Percentiles rank a stretch among this genome's conserved stretches.
Conservation (phyloP, 140 eudicot genomes). For the Anethum foeniculum region DNA sequence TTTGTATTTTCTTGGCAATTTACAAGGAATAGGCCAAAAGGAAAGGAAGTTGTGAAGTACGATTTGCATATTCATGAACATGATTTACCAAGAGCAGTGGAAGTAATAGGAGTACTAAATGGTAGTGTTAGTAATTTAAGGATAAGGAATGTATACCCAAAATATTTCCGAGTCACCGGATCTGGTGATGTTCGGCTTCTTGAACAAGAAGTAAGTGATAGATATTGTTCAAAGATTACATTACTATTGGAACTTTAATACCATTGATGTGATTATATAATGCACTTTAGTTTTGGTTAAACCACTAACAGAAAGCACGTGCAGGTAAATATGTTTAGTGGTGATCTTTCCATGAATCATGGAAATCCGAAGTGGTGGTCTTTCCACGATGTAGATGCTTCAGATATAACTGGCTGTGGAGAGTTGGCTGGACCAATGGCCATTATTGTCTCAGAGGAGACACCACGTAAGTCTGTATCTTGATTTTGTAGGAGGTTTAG, state of each 20-base stretch:
- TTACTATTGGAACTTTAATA: not conserved
- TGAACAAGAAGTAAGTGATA: conserved; percentile 40
- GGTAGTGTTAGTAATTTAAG: conserved; percentile 36
- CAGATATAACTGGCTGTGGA: conserved; percentile 40
- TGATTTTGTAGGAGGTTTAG: not conserved
- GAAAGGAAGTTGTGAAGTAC: conserved; percentile 51
- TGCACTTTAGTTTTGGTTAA: not conserved
- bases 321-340: conserved; percentile 42
- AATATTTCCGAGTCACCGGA: conserved; percentile 66
- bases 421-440: conserved; percentile 66
- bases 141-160: conserved; percentile 41
- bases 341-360: conserved; percentile 42
- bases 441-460: conserved; percentile 60
- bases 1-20: conserved; percentile 49
- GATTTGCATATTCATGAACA: conserved; percentile 31
- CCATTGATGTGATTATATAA: too few relatives aligned
- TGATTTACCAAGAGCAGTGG: conserved; percentile 38
- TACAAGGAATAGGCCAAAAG: conserved; percentile 58
- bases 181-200: conserved; percentile 63
- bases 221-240: not conserved
- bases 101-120: conserved; percentile 44
- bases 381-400: conserved; percentile 40
- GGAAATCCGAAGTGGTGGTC: conserved; percentile 58
- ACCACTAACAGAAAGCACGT: not conserved
- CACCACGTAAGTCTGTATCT: conserved; percentile 44